Evolutionary conservation across 768 basidiomycete genomes (phyloP).

Genomic region (Termitomyces titanicus): DNA sequence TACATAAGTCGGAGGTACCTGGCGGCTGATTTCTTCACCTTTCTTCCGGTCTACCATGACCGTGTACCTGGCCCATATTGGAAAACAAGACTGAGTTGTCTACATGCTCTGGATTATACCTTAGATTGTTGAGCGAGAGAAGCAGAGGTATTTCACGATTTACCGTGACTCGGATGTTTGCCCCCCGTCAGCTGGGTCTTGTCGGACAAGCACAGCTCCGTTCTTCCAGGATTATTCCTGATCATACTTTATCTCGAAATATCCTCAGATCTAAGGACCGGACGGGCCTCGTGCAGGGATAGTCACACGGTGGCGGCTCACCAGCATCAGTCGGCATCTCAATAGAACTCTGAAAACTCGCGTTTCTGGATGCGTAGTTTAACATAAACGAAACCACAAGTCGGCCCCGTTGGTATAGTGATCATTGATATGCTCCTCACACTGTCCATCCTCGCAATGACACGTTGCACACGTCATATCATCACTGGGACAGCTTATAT

Average conservation of each 20-base stretch:
- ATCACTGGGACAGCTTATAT: no score
- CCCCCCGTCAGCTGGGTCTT: conserved; percentile 20
- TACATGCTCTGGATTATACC: neutral
- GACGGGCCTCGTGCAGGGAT: conserved; percentile 4
- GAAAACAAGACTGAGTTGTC: neutral
- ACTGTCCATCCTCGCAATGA: no score
- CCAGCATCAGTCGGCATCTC: no score
- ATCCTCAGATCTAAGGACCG: neutral
- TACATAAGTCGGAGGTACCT: conserved; percentile 17
- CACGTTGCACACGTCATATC: neutral
- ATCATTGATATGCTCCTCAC: no score
- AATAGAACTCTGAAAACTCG: neutral
- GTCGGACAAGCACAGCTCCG: conserved; percentile 36
- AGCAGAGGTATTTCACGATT: neutral
- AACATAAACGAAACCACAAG: neutral
- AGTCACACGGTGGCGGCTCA: neutral
- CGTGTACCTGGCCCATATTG: neutral
- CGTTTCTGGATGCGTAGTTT: no score
- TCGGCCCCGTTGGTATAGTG: no score
- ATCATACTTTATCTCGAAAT: conserved; percentile 7
- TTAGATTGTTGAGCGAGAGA: neutral
- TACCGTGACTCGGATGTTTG: neutral
- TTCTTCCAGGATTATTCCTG: conserved; percentile 28
- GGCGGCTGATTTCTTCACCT: neutral
- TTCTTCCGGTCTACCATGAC: neutral